These are phyloP conservation scores for Chaetomiaceae sp. DNA, from an alignment of 2,329 filamentous ascomycete species.

Conservation along the genomic window DNA sequence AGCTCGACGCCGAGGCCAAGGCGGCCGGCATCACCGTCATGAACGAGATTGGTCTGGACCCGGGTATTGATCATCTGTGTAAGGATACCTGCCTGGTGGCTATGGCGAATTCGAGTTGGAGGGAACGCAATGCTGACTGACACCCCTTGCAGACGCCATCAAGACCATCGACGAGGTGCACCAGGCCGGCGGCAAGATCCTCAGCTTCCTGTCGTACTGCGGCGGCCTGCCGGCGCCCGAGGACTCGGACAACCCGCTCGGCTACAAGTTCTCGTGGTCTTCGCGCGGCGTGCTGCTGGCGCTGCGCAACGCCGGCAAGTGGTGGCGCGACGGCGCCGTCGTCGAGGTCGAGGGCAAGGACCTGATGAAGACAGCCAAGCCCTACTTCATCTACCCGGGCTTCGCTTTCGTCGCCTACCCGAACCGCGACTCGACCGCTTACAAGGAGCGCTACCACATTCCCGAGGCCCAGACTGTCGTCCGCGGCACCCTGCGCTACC, in stretches of 20 bases:
- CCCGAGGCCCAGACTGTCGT: conserved; percentile 86
- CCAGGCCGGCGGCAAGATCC: conserved; percentile 76
- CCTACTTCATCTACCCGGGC: conserved; percentile 80
- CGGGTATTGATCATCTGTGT: conserved; percentile 63
- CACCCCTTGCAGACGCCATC: conserved; percentile 54
- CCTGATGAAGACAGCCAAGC: conserved; percentile 82
- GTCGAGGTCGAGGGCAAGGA: conserved; percentile 60
- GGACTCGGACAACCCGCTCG: conserved; percentile 78
- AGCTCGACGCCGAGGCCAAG: conserved; percentile 76
- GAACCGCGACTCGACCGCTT: conserved; percentile 84
- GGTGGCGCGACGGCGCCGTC: conserved; percentile 72
- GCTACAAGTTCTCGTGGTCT: conserved; percentile 85
- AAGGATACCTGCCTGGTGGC: too few relatives aligned
- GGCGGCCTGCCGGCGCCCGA: conserved; percentile 69
- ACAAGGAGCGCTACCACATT: conserved; percentile 84
- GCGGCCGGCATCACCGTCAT: conserved; percentile 92
- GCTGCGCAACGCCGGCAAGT: conserved; percentile 77
- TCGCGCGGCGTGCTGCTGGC: conserved; percentile 82
- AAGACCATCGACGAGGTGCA: conserved; percentile 88
- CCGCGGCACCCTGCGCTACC: conserved; percentile 69
- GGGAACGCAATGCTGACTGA: not conserved
- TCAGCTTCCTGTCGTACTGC: conserved; percentile 76
- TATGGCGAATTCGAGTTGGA: too few relatives aligned
- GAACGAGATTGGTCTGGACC: conserved; percentile 87
- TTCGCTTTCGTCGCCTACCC: conserved; percentile 89